Conservation (phyloP, 768 basidiomycete genomes). For the Mycena latifolia region DNA sequence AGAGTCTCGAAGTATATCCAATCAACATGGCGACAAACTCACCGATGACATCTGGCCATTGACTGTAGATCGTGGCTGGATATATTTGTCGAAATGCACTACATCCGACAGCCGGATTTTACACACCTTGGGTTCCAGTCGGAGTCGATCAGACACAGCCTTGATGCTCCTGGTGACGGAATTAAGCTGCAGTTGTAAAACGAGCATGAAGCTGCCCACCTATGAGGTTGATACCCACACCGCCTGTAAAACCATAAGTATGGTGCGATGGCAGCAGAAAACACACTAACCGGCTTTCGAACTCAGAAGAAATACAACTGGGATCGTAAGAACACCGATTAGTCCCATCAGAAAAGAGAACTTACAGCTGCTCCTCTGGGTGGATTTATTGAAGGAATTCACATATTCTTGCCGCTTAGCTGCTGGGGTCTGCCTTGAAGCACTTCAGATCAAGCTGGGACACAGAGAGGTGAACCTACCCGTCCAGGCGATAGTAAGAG, state of each 20-base stretch:
- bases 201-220: slow-evolving; percentile 56
- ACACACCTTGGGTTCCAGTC: slow-evolving; percentile 93
- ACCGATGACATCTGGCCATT: slow-evolving; percentile 98
- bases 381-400: slow-evolving; percentile 87
- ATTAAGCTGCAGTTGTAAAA: background rate
- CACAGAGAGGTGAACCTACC: slow-evolving; percentile 57
- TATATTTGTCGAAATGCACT: slow-evolving; percentile 6
- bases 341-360: slow-evolving; percentile 22
- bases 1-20: slow-evolving; percentile 29
- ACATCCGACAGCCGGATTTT: background rate
- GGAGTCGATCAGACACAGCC: slow-evolving; percentile 88
- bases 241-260: slow-evolving; percentile 60
- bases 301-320: slow-evolving; percentile 92
- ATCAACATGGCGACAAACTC: slow-evolving; percentile 30
- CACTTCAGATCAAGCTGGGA: background rate
- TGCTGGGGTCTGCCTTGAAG: slow-evolving; percentile 77
- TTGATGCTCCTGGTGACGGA: slow-evolving; percentile 70
- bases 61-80: slow-evolving; percentile 93
- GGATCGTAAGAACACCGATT: background rate
- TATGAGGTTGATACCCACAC: slow-evolving; percentile 93
- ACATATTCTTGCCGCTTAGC: slow-evolving; percentile 89
- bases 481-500: slow-evolving; percentile 88
- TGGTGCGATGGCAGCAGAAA: background rate
- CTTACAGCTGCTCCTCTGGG: slow-evolving; percentile 79
- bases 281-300: slow-evolving; percentile 77